Evolutionary conservation across 73 alveolate species (phyloP).

Genomic region (Paramecium caudatum): DNA sequence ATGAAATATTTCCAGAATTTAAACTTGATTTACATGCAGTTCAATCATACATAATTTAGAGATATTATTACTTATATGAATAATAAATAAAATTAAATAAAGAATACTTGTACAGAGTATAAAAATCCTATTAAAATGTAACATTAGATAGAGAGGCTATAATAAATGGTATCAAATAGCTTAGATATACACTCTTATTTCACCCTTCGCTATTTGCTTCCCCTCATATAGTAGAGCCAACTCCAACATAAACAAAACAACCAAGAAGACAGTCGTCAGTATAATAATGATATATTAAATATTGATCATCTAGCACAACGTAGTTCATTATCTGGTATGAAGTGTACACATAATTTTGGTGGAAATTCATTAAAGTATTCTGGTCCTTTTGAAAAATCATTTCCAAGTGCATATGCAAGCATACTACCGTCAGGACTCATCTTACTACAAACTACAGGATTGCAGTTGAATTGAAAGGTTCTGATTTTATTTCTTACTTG

Average conservation of each 20-base stretch:
- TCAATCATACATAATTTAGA: not conserved
- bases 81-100: not conserved
- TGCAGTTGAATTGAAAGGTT: slow-evolving; percentile 28
- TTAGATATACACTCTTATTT: slow-evolving; percentile 33
- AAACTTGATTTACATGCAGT: not conserved
- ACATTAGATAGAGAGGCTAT: slow-evolving; percentile 10
- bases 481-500: slow-evolving; percentile 60
- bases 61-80: slow-evolving; percentile 45
- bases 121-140: not conserved
- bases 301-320: slow-evolving; percentile 33
- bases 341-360: slow-evolving; percentile 44
- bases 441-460: slow-evolving; percentile 32
- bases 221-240: not conserved
- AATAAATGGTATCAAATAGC: slow-evolving; percentile 43
- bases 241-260: not conserved
- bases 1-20: slow-evolving; percentile 53
- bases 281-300: not conserved
- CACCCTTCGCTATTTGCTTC: slow-evolving; percentile 22
- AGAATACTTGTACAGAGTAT: slow-evolving; percentile 35
- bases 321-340: slow-evolving; percentile 54
- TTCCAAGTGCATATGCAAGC: slow-evolving; percentile 51
- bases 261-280: slow-evolving; percentile 14
- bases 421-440: slow-evolving; percentile 60
- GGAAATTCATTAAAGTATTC: slow-evolving; percentile 38
- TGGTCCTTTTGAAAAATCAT: slow-evolving; percentile 63